Percentiles rank a stretch among this genome's conserved stretches.
Conservation (phyloP, 2,329 filamentous ascomycete genomes). For the Lecanosticta acicola region DNA sequence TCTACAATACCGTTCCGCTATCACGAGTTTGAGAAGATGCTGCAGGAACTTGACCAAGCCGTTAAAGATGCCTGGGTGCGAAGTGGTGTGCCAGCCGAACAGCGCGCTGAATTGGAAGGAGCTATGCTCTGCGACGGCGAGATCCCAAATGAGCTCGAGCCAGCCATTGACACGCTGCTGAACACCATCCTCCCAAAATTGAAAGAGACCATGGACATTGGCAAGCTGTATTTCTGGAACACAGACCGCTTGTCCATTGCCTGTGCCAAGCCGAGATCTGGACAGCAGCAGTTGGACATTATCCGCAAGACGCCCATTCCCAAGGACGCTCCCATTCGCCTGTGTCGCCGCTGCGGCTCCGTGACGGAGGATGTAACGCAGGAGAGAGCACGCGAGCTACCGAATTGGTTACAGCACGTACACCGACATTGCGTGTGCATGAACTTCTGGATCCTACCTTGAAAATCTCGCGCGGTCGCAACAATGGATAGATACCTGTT, state of each 20-base stretch:
- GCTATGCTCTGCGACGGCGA: conserved; percentile 49
- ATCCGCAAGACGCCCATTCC: conserved; percentile 48
- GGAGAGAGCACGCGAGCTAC: conserved; percentile 20
- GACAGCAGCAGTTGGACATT: conserved; percentile 51
- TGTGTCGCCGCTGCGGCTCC: conserved; percentile 43
- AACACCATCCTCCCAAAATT: conserved; percentile 51
- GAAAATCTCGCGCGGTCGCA: conserved; percentile 1
- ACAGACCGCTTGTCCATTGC: conserved; percentile 57
- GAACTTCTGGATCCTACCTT: conserved; percentile 26
- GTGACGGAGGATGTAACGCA: conserved; percentile 42
- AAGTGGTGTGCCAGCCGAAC: conserved; percentile 40
- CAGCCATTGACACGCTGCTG: conserved; percentile 46
- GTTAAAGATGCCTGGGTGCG: conserved; percentile 54
- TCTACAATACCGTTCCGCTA: conserved; percentile 44
- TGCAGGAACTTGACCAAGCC: conserved; percentile 58
- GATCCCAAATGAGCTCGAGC: conserved; percentile 47
- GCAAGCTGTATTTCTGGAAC: conserved; percentile 67
- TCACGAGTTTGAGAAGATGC: conserved; percentile 42
- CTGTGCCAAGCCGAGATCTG: conserved; percentile 23
- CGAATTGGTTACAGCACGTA: conserved; percentile 28
- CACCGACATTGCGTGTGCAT: conserved; percentile 31
- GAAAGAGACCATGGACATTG: conserved; percentile 56
- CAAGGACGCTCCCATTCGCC: conserved; percentile 31
- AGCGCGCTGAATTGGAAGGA: conserved; percentile 47
- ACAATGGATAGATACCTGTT: too few species aligned